Conservation (phyloP, 768 basidiomycete species). For the Termitomyces sp. region DNA sequence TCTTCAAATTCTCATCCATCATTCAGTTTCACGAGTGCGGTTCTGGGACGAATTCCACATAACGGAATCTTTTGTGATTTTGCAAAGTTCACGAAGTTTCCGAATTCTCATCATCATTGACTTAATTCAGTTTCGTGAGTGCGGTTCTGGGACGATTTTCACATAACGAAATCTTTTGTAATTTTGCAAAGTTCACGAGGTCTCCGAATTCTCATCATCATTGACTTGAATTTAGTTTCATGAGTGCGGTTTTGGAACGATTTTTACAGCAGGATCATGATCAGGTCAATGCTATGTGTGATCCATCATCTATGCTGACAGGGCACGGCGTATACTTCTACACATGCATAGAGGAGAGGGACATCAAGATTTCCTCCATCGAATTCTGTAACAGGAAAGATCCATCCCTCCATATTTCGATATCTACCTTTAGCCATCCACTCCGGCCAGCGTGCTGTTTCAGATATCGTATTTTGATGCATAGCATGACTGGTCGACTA, state of each 20-base stretch:
- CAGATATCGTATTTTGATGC: too few relatives aligned
- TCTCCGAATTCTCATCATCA: neutral
- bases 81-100: neutral
- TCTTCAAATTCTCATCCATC: neutral
- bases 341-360: too few relatives aligned
- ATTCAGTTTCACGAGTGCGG: neutral
- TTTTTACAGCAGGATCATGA: neutral
- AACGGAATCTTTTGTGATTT: too few relatives aligned
- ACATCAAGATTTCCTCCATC: neutral
- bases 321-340: too few relatives aligned
- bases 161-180: too few relatives aligned
- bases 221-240: neutral
- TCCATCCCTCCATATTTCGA: too few relatives aligned
- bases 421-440: too few relatives aligned
- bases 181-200: neutral
- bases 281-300: neutral
- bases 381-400: too few relatives aligned
- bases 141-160: neutral
- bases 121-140: neutral
- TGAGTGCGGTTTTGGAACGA: neutral
- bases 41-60: too few relatives aligned
- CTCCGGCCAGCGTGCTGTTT: too few relatives aligned
- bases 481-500: too few relatives aligned
- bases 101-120: neutral
- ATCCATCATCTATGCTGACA: neutral